Base-by-base conservation (phyloP, 2,329 filamentous ascomycete genomes). In the Periconia sp. region DNA sequence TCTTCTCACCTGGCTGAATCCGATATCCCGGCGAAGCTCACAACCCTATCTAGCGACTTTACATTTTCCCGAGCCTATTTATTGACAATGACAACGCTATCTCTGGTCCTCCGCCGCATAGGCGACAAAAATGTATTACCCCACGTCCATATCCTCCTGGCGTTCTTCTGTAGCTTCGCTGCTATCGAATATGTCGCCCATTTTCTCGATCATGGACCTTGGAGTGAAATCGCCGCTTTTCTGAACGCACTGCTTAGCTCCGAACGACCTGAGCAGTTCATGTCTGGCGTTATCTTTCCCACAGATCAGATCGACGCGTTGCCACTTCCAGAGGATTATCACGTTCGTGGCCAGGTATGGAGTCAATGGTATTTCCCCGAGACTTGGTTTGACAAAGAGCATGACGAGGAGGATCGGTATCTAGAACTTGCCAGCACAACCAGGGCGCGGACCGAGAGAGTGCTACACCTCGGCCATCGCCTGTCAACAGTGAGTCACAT, bases 291-390 rank as follows among this genome's bases (percentile, higher is more conserved):
- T 13, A 41, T 72, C 0, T 85, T 89, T 52, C 82, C 83, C 0
- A 74, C 75, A 2, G 76, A 76, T 1, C 75, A 77, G 30, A 71
- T 73, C 1, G 67, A 77, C 0, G 77, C 77, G 1, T 76, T 80
- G 1, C 87, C 88, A 0, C 68, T 91, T 0, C 86, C 87, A 0
- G 89, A 91, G 46, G 89, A 92, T 55, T 90, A 84, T 58, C 79
- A 82, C 0, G 79, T 90, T 51, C 79, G 86, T 1, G 88, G 88
- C 0, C 74, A 89, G 1, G 68, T 85, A 1, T 90, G 85, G 76
- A 76, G 80, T 0, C 78, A 84, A 2, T 76, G 77, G 11, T 87
- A 87, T 52, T 86, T 83, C 49, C 85, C 86, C 0, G 52, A 70
- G 0, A 73, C 77, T 0, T 89, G 83, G 82, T 90, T 90, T 62